Evolutionary conservation across 495 filamentous ascomycete genomes (phyloP), one percentile per base, ranked within the genome.

Genomic region (Trichoderma virens): DNA sequence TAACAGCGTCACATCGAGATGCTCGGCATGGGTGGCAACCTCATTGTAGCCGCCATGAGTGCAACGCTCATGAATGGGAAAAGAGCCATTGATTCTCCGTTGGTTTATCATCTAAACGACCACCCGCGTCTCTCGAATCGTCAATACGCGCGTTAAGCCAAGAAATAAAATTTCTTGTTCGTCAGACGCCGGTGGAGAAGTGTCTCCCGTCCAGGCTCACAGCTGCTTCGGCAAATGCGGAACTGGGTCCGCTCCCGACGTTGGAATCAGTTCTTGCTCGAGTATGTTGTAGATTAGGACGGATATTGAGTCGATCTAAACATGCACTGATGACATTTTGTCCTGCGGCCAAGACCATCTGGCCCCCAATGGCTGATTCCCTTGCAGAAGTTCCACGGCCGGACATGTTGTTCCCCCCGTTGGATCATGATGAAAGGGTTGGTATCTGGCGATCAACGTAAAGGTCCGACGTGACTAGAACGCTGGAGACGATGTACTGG

Each of bases 1-100:
- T 56, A 56, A 56, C 25, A 56, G 51, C 51, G 51, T 56, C 9
- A 28, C 51, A 56, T 56, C 25, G 51, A 56, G 51, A 56, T 56
- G 25, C 51, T 18, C 51, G 51, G 25, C 11, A 30, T 30, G 27
- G 51, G 30, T 56, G 43, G 27, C 27, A 56, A 56, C 51, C 51
- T 56, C 51, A 18, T 20, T 28, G 51, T 56, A 56, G 51, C 51
- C 51, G 51, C 51, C 51, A 56, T 45, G 18, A 27, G 16, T 27
- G 51, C 20, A 6, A 14, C 51, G 23, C 25, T 27, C 51, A 16
- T 30, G 51, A 6, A 56, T 56, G 51, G 8, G 2, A 18, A 56
- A 30, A 14, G 13, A 56, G 18, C 8, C 51, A 16, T n/a, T 13
- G 13, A 20, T 7, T 3, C 18, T 56, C 27, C 30, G 51, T 56